Conservation (phyloP, 768 basidiomycete genomes). For the Paxillus ammoniavirescens region DNA sequence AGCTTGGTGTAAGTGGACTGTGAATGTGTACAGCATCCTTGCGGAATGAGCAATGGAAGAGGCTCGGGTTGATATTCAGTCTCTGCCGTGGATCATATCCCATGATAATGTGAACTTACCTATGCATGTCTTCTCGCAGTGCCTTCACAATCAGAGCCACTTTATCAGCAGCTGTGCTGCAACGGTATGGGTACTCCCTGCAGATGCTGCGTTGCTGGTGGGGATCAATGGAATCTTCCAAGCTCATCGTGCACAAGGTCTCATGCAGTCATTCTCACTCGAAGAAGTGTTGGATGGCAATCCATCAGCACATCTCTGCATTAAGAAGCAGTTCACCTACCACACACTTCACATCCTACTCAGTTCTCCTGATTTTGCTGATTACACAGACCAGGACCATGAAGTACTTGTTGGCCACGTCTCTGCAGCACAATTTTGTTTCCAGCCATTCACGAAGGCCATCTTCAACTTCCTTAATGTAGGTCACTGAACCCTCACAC, state of each 20-base stretch:
- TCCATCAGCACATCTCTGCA: conserved; percentile 4
- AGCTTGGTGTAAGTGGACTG: no score
- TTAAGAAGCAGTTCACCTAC: conserved; percentile 13
- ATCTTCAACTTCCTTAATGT: conserved; percentile 32
- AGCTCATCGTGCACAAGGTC: not conserved
- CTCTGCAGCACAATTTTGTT: conserved; percentile 24
- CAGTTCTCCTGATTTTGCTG: no score
- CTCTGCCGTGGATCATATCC: no score
- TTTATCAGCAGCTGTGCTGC: no score
- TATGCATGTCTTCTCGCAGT: no score
- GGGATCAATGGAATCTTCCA: not conserved
- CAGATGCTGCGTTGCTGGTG: not conserved
- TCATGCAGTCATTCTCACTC: conserved; percentile 20
- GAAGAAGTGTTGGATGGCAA: conserved; percentile 21
- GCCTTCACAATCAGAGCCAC: no score
- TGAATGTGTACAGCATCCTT: no score
- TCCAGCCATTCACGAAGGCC: conserved; percentile 30
- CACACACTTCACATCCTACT: conserved; percentile 13
- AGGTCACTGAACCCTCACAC: conserved; percentile 2
- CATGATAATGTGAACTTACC: no score
- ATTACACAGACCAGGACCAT: not conserved
- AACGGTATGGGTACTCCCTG: no score
- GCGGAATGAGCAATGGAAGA: no score
- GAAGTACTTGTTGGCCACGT: conserved; percentile 11
- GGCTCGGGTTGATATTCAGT: no score